phyloP scores from a whole-genome alignment of 148 eudicot genomes.

The Suaeda aralocaspica region DNA sequence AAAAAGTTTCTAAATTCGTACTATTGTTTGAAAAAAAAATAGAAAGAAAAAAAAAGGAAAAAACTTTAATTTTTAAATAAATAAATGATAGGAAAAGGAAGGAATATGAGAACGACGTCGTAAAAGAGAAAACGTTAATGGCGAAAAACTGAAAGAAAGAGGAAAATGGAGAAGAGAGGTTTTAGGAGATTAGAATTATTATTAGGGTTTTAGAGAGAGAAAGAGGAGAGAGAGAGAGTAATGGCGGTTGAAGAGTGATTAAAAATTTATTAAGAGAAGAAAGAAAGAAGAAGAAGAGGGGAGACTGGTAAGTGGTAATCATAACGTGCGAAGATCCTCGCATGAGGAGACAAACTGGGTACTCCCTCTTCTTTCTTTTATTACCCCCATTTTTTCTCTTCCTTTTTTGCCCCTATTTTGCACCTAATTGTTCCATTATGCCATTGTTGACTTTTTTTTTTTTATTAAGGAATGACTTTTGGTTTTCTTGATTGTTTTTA shows the following conservation, averaged over 20 bases:
- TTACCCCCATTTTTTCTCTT: slow-evolving; percentile 18
- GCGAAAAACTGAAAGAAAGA: background rate
- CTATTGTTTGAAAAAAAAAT: no score
- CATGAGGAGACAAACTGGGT: slow-evolving; percentile 50
- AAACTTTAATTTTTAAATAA: no score
- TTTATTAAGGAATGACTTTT: no score
- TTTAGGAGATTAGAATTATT: background rate
- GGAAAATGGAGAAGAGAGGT: slow-evolving; percentile 5
- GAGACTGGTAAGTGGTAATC: slow-evolving; percentile 39
- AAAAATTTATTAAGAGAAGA: background rate
- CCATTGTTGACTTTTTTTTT: no score
- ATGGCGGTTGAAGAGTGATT: slow-evolving; percentile 2
- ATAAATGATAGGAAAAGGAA: no score
- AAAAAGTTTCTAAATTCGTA: no score
- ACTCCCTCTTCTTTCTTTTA: slow-evolving; percentile 20
- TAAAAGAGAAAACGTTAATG: slow-evolving; percentile 1
- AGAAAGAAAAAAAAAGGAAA: no score
- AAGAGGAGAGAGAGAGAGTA: background rate
- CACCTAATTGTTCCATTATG: background rate
- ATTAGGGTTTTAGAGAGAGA: slow-evolving; percentile 15
- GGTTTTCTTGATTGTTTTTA: no score
- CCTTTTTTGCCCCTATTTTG: slow-evolving; percentile 13
- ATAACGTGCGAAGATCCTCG: slow-evolving; percentile 84
- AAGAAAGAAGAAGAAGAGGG: slow-evolving; percentile 12
- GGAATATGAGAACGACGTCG: no score